Evolutionary conservation across 495 filamentous ascomycete genomes (phyloP).

Genomic region (Penicillium salamii): DNA sequence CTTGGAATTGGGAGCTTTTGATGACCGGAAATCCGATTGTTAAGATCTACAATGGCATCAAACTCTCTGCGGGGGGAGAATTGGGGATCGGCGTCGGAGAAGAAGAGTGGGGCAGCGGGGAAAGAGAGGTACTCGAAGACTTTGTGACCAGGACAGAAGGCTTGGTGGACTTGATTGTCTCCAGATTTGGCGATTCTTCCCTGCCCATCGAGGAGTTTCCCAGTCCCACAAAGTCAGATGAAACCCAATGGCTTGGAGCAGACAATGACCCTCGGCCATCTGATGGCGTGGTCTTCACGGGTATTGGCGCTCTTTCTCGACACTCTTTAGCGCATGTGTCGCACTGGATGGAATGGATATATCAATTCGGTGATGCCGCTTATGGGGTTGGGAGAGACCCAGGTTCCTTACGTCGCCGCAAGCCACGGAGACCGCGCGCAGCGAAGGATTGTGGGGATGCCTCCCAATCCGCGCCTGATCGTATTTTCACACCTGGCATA

Average conservation of each 20-base stretch:
- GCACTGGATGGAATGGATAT: conserved; percentile 82
- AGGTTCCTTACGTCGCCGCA: conserved; percentile 50
- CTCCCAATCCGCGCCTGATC: conserved; percentile 23
- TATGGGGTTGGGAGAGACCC: conserved; percentile 81
- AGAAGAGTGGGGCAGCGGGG: conserved; percentile 88
- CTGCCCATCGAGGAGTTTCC: conserved; percentile 7
- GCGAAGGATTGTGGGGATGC: conserved; percentile 8
- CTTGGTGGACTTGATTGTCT: conserved; percentile 80
- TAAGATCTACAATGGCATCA: conserved; percentile 77
- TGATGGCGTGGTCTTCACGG: conserved; percentile 83
- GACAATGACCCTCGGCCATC: conserved; percentile 60
- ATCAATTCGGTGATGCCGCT: conserved; percentile 69
- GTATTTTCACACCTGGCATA: conserved; percentile 37
- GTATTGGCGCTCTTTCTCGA: conserved; percentile 64
- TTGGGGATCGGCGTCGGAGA: conserved; percentile 92
- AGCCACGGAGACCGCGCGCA: conserved; percentile 26
- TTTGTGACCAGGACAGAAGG: conserved; percentile 63
- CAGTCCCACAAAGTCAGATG: conserved; percentile 1
- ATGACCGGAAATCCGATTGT: conserved; percentile 84
- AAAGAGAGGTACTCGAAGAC: conserved; percentile 86
- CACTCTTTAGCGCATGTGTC: conserved; percentile 63
- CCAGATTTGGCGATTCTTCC: conserved; percentile 67
- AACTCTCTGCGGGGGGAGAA: conserved; percentile 87
- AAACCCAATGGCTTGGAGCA: conserved; percentile 60
- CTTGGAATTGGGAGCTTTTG: conserved; percentile 83